These are phyloP conservation scores for Trichoderma koningii DNA, from an alignment of 2,329 filamentous ascomycete genomes.

Conservation along the genomic window DNA sequence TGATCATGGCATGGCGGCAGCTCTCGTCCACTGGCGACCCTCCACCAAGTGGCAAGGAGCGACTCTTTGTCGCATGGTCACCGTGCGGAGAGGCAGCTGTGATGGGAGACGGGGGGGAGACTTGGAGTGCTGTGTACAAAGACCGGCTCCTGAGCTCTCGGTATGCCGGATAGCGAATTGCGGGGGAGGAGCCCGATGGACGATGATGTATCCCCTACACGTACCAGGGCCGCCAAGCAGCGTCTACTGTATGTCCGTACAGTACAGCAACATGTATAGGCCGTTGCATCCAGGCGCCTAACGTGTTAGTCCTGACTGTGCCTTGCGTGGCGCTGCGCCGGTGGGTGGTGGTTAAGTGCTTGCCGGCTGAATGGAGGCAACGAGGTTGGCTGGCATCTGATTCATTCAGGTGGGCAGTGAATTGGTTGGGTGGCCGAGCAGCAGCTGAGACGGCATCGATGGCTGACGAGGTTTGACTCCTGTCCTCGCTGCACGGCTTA, in stretches of 20 bases:
- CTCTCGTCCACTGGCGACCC: slow-evolving; percentile 39
- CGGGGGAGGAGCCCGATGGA: slow-evolving; percentile 19
- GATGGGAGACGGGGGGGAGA: too few species aligned
- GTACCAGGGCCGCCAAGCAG: neutral
- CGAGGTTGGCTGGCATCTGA: neutral
- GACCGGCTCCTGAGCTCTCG: slow-evolving; percentile 18
- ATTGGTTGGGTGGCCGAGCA: neutral
- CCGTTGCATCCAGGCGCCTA: neutral
- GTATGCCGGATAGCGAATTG: slow-evolving; percentile 25
- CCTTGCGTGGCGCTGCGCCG: slow-evolving; percentile 26
- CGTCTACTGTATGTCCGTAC: neutral
- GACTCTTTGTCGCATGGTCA: neutral
- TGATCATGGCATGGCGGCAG: slow-evolving; percentile 16
- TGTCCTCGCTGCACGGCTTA: neutral
- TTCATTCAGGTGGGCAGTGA: too few species aligned
- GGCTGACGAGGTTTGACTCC: neutral
- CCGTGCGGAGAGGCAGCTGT: slow-evolving; percentile 20
- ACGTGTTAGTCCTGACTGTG: slow-evolving; percentile 15
- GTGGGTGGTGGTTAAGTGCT: neutral
- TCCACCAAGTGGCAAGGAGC: slow-evolving; percentile 32
- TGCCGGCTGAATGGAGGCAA: slow-evolving; percentile 1
- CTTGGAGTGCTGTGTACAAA: neutral
- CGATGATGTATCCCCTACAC: slow-evolving; percentile 25
- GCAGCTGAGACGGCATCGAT: neutral
- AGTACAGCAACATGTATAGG: too few species aligned